phyloP scores from a whole-genome alignment of 306 rosid species.

The Vigna angularis region DNA sequence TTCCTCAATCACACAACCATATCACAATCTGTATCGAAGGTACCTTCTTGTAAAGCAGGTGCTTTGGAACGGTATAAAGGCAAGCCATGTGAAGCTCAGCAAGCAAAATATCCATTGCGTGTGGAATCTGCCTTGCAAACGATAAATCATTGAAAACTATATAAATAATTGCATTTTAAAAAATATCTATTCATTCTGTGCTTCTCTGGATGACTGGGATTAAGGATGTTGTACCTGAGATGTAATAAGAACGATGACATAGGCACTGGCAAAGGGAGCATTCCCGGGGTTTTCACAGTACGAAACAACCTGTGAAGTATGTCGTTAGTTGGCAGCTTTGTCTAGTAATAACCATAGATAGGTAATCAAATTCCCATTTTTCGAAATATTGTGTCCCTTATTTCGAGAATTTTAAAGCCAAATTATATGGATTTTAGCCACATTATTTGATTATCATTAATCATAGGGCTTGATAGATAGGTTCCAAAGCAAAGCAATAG shows the following conservation, averaged over 20 bases:
- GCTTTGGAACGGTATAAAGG: conserved; percentile 90
- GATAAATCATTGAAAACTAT: conserved; percentile 30
- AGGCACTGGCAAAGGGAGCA: conserved; percentile 73
- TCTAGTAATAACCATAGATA: conserved; percentile 28
- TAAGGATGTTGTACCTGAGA: conserved; percentile 70
- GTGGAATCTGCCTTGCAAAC: conserved; percentile 68
- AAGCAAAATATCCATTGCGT: conserved; percentile 75
- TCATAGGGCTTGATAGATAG: neutral
- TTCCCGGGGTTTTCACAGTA: conserved; percentile 54
- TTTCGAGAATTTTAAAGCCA: conserved; percentile 32
- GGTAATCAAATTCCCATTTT: conserved; percentile 23
- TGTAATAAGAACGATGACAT: conserved; percentile 80
- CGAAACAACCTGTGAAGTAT: conserved; percentile 67
- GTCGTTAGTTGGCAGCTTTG: conserved; percentile 33
- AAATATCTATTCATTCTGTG: conserved; percentile 12
- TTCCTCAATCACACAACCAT: conserved; percentile 15
- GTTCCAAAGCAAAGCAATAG: neutral
- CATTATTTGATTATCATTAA: conserved; percentile 28
- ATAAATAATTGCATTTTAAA: conserved; percentile 2
- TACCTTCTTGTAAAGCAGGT: conserved; percentile 70
- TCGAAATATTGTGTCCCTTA: conserved; percentile 24
- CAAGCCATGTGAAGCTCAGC: conserved; percentile 91
- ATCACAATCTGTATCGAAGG: conserved; percentile 10
- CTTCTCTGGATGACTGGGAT: conserved; percentile 35
- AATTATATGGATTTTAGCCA: conserved; percentile 26